Base-by-base conservation (phyloP, 2,329 filamentous ascomycete genomes). In the Diaporthe nobilis region DNA sequence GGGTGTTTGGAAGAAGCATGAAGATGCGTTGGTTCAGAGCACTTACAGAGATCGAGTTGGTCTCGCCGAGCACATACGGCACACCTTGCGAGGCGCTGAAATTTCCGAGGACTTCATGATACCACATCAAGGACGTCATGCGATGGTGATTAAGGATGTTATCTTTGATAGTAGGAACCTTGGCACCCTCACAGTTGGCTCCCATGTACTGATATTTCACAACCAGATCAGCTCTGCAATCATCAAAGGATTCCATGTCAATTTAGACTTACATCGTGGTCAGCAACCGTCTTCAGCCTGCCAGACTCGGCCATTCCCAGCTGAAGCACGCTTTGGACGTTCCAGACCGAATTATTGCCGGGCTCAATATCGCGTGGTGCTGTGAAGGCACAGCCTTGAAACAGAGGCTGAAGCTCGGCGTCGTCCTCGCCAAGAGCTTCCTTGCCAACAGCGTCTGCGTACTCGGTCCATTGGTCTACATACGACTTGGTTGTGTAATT, bases 71-170 rank as follows among this genome's bases (percentile, higher is more conserved):
- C 25, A 74, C 72, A 10, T 78, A 76, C 15, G 78, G 73, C 15
- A 79, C 74, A 3, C 76, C 75, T 9, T 55, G 55, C 1, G 60
- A 61, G 7, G 51, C 76, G 20, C 67, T 78, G 17, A 60, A 47
- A 31, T 79, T 79, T 22, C 67, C 73, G 37, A 79, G 75, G 49
- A 57, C 75, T 22, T 78, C 76, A 57, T 79, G 78, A 39, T 78
- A 78, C 37, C 71, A 78, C 57, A 78, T 67, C 17, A 74, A 25
- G 15, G 73, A 76, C 13, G 72, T 72, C 78, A 79, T 77, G 57
- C 77, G 71, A 22, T 47, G 37, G 47, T 75, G 78, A 31, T 79
- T 73, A 1, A 79, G 63, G 2, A 79, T 65, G 47, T 73, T 75
- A 6, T 25, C 55, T 28, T 74, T 42, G 65, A 75, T 75, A 6